Percentiles rank a stretch among this genome's conserved stretches.
These are phyloP conservation scores for Metschnikowia lochheadii DNA, from an alignment of 805 yeast genomes.

Conservation along the genomic window DNA sequence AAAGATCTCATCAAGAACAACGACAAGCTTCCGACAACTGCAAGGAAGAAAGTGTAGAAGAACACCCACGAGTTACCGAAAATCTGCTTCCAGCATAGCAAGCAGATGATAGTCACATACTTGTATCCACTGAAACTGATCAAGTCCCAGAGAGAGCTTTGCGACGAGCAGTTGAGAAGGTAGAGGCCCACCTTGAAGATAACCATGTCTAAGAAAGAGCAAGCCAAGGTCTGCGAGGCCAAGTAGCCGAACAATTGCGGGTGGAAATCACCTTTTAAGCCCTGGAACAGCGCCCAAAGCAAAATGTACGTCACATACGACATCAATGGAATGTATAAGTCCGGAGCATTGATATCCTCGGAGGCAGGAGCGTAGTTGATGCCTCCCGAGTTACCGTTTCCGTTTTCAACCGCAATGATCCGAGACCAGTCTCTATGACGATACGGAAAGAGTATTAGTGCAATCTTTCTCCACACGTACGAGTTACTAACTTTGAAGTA, in stretches of 20 bases:
- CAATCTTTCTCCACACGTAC: conserved; percentile 73
- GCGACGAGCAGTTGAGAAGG: conserved; percentile 64
- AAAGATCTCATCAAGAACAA: conserved; percentile 67
- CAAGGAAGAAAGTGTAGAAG: conserved; percentile 33
- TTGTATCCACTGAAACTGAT: conserved; percentile 91
- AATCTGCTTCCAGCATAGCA: conserved; percentile 49
- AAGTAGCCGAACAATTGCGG: conserved; percentile 88
- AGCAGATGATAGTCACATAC: conserved; percentile 72
- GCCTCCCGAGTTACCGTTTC: conserved; percentile 19
- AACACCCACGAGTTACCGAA: conserved; percentile 31
- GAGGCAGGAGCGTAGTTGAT: conserved; percentile 65
- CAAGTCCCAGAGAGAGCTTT: conserved; percentile 66
- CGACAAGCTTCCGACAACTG: conserved; percentile 44
- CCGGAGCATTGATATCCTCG: conserved; percentile 92
- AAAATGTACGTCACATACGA: conserved; percentile 83
- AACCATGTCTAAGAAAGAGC: conserved; percentile 69
- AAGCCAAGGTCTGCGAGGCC: conserved; percentile 81
- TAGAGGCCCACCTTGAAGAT: conserved; percentile 81
- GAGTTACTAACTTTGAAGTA: conserved; percentile 90
- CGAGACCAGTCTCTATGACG: conserved; percentile 81
- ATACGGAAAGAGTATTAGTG: conserved; percentile 80
- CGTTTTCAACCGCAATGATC: conserved; percentile 24
- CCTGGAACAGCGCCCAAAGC: conserved; percentile 78
- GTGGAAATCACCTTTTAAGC: conserved; percentile 83
- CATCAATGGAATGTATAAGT: conserved; percentile 93